Evolutionary conservation across 345 rosid species (phyloP).

Genomic region (Salix suchowensis): DNA sequence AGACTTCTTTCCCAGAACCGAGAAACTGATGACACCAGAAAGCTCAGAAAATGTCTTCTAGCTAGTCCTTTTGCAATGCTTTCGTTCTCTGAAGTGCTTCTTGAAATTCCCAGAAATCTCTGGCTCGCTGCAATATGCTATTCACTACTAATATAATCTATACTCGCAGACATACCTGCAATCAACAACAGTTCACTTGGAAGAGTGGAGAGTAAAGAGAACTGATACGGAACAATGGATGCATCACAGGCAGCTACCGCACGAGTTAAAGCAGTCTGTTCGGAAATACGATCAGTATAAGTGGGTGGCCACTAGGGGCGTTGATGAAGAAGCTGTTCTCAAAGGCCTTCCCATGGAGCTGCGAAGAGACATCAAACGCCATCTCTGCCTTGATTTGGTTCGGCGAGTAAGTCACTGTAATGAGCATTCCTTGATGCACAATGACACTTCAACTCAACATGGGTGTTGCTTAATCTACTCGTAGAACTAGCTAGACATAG

Average conservation of each 20-base stretch:
- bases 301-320: slow-evolving; percentile 88
- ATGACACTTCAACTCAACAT: background rate
- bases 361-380: slow-evolving; percentile 81
- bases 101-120: background rate
- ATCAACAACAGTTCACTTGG: slow-evolving; percentile 71
- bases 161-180: slow-evolving; percentile 71
- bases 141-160: background rate
- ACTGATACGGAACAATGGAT: slow-evolving; percentile 96
- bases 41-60: background rate
- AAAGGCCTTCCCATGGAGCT: slow-evolving; percentile 79
- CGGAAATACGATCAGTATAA: slow-evolving; percentile 77
- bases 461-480: background rate
- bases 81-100: background rate
- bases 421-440: background rate
- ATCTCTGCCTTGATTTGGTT: slow-evolving; percentile 85
- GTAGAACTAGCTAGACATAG: background rate
- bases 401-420: slow-evolving; percentile 55
- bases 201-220: slow-evolving; percentile 90
- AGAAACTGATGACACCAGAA: background rate
- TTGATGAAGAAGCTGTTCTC: slow-evolving; percentile 74
- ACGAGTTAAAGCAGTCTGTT: slow-evolving; percentile 55
- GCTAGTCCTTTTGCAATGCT: background rate
- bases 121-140: background rate
- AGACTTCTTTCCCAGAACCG: background rate
- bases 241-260: slow-evolving; percentile 84